phyloP scores from a whole-genome alignment of 1,284 basidiomycete species.

The Ganoderma resinaceum region DNA sequence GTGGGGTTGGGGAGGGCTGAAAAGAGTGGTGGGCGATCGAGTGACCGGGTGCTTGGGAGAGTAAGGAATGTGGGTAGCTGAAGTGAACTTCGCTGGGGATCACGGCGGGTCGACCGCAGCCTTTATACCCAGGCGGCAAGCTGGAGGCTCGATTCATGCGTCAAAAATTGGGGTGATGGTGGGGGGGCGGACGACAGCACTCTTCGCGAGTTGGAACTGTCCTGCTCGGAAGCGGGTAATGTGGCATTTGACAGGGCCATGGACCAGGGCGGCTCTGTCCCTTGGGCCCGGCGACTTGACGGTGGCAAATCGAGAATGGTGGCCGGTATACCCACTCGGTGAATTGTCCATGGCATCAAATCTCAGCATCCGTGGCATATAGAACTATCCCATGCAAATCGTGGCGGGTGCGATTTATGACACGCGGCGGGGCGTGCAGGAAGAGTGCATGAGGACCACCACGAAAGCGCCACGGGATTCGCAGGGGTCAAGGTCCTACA shows the following conservation, averaged over 20 bases:
- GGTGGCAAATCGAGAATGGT: neutral
- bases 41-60: slow-evolving; percentile 11
- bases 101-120: neutral
- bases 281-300: neutral
- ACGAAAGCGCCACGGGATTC: neutral
- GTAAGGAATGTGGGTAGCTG: slow-evolving; percentile 29
- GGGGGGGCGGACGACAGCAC: neutral
- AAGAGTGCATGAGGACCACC: neutral
- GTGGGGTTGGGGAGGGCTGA: slow-evolving; percentile 4
- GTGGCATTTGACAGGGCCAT: neutral
- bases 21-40: slow-evolving; percentile 12
- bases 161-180: neutral
- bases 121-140: slow-evolving; percentile 16
- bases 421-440: neutral
- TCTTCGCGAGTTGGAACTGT: neutral
- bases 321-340: neutral
- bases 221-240: neutral
- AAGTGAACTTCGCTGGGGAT: slow-evolving; percentile 24
- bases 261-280: neutral
- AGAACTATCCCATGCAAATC: neutral
- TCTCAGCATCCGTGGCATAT: neutral
- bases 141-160: neutral
- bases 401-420: neutral
- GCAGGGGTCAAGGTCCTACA: neutral
- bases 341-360: neutral